Conservation (phyloP, 2,329 filamentous ascomycete genomes). For the Gaeumannomyces sp. region DNA sequence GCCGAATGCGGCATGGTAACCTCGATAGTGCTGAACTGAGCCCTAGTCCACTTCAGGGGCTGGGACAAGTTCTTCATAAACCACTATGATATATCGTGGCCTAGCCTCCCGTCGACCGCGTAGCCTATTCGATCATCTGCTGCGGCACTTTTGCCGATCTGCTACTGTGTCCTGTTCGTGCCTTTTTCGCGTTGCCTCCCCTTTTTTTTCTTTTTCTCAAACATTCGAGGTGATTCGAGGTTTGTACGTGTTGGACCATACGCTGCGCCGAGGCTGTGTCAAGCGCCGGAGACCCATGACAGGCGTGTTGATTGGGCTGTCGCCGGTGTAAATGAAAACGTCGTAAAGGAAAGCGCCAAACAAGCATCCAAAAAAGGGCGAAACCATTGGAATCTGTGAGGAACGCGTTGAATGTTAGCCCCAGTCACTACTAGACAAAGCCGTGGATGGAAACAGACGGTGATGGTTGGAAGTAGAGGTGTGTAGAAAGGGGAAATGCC, state of each 20-base stretch:
- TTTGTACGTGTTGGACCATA: constrained; percentile 27
- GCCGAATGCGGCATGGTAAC: too few species aligned
- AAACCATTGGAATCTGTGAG: constrained; percentile 61
- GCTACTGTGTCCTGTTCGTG: too few species aligned
- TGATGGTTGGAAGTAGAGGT: constrained; percentile 24
- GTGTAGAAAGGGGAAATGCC: too few species aligned
- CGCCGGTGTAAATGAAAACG: constrained; percentile 60
- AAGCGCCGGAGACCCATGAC: constrained; percentile 56
- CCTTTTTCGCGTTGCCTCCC: too few species aligned
- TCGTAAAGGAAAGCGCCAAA: constrained; percentile 65
- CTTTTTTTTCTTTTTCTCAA: background rate
- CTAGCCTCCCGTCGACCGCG: too few species aligned
- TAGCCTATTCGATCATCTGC: too few species aligned
- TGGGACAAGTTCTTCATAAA: too few species aligned
- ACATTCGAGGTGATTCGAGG: constrained; percentile 27
- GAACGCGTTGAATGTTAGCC: background rate
- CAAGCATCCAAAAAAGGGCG: constrained; percentile 58
- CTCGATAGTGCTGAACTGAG: too few species aligned
- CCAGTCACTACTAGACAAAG: too few species aligned
- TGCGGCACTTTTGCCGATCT: too few species aligned
- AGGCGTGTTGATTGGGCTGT: constrained; percentile 64
- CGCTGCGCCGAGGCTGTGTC: constrained; percentile 25
- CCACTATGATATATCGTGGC: too few species aligned
- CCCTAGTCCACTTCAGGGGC: too few species aligned
- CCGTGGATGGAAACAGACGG: constrained; percentile 29